Conservation (phyloP, 345 rosid species). For the Populus alba region DNA sequence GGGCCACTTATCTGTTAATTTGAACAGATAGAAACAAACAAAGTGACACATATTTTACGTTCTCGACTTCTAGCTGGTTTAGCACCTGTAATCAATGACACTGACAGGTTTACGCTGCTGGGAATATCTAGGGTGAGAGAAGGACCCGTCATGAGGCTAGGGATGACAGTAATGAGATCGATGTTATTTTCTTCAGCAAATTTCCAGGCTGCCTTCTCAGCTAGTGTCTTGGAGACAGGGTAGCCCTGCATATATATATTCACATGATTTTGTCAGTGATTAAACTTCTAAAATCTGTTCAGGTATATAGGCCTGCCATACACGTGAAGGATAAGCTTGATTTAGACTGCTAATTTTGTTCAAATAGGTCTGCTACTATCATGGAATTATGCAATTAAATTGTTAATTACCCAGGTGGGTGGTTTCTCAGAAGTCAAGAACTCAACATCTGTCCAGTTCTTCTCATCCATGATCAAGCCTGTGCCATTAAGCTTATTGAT, state of each 20-base stretch:
- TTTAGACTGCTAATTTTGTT: too few relatives aligned
- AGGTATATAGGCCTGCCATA: background rate
- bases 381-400: too few relatives aligned
- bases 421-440: conserved; percentile 66
- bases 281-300: background rate
- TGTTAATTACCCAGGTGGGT: conserved; percentile 66
- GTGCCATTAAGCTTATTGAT: conserved; percentile 57
- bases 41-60: background rate
- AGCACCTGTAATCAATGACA: conserved; percentile 62
- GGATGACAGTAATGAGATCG: conserved; percentile 68
- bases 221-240: conserved; percentile 60
- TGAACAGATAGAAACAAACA: background rate
- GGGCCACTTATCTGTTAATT: too few relatives aligned
- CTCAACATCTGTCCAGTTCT: conserved; percentile 70
- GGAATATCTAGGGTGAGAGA: conserved; percentile 57
- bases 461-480: conserved; percentile 65
- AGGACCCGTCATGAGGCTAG: conserved; percentile 63
- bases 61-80: background rate
- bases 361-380: too few relatives aligned
- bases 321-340: background rate
- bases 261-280: background rate
- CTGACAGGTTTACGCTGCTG: conserved; percentile 51
- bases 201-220: conserved; percentile 75
- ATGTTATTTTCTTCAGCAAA: conserved; percentile 65
- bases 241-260: conserved; percentile 57